Base-by-base conservation (phyloP, 1,139 yeast genomes). In the Scheffersomyces illinoinensis region DNA sequence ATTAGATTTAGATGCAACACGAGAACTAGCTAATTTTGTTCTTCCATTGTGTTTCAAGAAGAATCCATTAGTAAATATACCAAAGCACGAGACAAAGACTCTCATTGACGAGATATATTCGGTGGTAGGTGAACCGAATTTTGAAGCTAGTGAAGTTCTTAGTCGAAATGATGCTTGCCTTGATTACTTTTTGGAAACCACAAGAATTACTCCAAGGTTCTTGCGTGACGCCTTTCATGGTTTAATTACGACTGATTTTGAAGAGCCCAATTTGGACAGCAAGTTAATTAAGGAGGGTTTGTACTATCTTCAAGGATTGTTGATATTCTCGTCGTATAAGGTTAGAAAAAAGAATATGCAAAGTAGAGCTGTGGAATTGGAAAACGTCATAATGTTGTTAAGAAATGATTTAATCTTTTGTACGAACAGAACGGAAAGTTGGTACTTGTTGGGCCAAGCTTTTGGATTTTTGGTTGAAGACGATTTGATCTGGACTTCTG, bases 401-500 rank as follows among this genome's bases (percentile, higher is more conserved):
- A 83, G 81, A 57, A 78, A 80, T 59, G 99, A 95, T 70, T 73
- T 96, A 39, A 70, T 86, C 2, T 87, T 87, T 68, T 87, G 89
- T 3, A 82, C 90, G 1, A 77, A 83, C 55, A 77, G 98, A 33
- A 82, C 89, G 55, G 99, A 95, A 71, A 86, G 92, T 18, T 96
- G 99, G 99, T 78, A 86, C 54, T 79, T 92, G 1, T 73, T 95
- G 20, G 97, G 96, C 0, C 95, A 89, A 69, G 88, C 96, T 0
- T 93, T 85, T 66, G 89, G 93, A 0, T 87, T 80, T 58, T 76
- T 91, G 50, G 97, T 90, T 0, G 98, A 93, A 64, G 97, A 92
- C 71, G 97, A 91, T 64, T 76, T 95, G 58, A 87, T 92, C 8
- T 92, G 97, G 96, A 90, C 95, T 0, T 89, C 97, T 0, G 98